A percentile compares a stretch with the other conserved stretches of the same genome.
Evolutionary conservation across 148 eudicot genomes (phyloP).

Genomic region (Pouteria glomerata): DNA sequence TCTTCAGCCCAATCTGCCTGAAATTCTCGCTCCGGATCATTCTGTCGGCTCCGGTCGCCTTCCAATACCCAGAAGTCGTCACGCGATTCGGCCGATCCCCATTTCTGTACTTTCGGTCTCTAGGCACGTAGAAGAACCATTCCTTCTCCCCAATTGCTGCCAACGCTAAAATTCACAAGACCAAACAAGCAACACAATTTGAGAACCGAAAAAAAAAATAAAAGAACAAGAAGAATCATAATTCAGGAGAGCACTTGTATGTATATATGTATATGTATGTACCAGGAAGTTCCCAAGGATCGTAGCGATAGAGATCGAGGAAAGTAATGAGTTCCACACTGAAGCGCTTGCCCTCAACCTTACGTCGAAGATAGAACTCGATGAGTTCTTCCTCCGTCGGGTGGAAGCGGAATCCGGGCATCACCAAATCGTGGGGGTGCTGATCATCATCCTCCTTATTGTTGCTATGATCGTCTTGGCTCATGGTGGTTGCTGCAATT

Average conservation of each 20-base stretch:
- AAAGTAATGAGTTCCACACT: slow-evolving; percentile 93
- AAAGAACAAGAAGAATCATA: not conserved
- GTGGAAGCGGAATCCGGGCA: slow-evolving; percentile 94
- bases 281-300: slow-evolving; percentile 99
- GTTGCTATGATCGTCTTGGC: slow-evolving; percentile 25
- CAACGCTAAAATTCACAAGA: slow-evolving; percentile 37
- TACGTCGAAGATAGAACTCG: slow-evolving; percentile 96
- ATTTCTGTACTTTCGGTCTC: slow-evolving; percentile 79
- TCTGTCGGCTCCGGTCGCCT: slow-evolving; percentile 87
- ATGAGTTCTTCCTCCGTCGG: slow-evolving; percentile 92
- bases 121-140: slow-evolving; percentile 90
- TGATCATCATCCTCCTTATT: slow-evolving; percentile 27
- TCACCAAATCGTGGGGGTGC: slow-evolving; percentile 74
- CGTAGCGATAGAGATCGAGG: slow-evolving; percentile 89
- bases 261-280: no score
- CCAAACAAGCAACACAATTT: not conserved
- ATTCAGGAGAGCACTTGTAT: not conserved
- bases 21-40: slow-evolving; percentile 61
- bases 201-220: no score
- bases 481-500: slow-evolving; percentile 71
- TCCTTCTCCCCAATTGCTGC: slow-evolving; percentile 95
- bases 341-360: slow-evolving; percentile 90
- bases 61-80: slow-evolving; percentile 90
- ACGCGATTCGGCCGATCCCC: slow-evolving; percentile 90
- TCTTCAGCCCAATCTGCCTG: slow-evolving; percentile 70